Conservation (phyloP, 1,284 basidiomycete genomes). For the Cutaneotrichosporon cyanovorans region DNA sequence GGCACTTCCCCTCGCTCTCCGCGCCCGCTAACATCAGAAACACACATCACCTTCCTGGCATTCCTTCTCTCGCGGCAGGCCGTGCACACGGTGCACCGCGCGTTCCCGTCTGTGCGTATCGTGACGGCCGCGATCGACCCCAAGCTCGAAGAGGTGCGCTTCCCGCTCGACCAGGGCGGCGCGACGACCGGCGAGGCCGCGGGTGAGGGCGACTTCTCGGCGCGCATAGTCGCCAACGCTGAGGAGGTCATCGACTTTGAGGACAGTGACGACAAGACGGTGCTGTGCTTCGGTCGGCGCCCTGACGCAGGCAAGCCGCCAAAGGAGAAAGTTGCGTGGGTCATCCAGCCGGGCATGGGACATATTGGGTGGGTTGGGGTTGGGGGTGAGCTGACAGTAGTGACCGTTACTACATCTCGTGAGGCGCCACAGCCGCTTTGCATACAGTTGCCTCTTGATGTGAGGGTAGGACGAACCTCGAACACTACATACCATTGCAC, state of each 20-base stretch:
- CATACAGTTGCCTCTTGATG: too few relatives aligned
- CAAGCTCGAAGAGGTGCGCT: conserved; percentile 36
- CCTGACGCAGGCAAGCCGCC: conserved; percentile 4
- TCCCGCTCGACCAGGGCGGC: conserved; percentile 25
- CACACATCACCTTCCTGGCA: conserved; percentile 77
- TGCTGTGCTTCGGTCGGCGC: conserved; percentile 15
- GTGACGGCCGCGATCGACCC: conserved; percentile 72
- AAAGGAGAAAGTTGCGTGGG: conserved; percentile 40
- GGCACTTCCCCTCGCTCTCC: not conserved
- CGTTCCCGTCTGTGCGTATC: conserved; percentile 74
- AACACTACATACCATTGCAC: too few relatives aligned
- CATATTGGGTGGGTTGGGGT: conserved; percentile 33
- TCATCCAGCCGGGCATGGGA: conserved; percentile 42
- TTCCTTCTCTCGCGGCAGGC: conserved; percentile 78
- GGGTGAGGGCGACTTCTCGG: conserved; percentile 38
- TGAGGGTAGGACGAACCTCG: too few relatives aligned
- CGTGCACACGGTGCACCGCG: conserved; percentile 66
- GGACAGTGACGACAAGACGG: conserved; percentile 29
- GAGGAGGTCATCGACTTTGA: conserved; percentile 8
- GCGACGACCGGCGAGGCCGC: conserved; percentile 29
- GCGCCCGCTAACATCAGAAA: conserved; percentile 48
- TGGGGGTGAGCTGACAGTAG: not conserved
- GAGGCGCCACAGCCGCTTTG: not conserved
- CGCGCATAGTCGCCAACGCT: conserved; percentile 12
- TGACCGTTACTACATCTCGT: conserved; percentile 14